Conservation (phyloP, 2,329 filamentous ascomycete genomes). For the Truncatella angustata region DNA sequence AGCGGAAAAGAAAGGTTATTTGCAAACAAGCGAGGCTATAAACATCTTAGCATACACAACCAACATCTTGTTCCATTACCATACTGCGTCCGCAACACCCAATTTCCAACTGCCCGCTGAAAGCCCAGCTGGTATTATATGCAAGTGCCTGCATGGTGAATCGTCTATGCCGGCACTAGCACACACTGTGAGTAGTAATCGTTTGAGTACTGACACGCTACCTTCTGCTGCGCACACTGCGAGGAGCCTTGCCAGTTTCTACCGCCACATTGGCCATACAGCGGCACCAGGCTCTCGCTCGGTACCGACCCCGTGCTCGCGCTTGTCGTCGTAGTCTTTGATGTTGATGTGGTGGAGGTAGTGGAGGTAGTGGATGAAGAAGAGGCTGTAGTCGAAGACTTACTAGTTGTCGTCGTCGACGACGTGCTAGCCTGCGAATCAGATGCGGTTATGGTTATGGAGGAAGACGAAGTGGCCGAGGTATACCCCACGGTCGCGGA, state of each 20-base stretch:
- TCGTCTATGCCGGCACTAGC: background rate
- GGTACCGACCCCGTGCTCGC: background rate
- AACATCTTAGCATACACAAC: too few species aligned
- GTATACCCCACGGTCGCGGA: constrained; percentile 1
- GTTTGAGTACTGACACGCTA: background rate
- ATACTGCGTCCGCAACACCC: too few species aligned
- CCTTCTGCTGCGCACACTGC: background rate
- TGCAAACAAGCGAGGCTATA: too few species aligned
- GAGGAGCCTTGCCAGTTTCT: background rate
- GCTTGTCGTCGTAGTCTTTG: background rate
- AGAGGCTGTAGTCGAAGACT: background rate
- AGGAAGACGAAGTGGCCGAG: background rate
- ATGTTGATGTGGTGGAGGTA: background rate
- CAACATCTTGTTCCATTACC: too few species aligned
- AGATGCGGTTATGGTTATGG: background rate
- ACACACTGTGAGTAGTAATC: constrained; percentile 2
- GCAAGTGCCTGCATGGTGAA: too few species aligned
- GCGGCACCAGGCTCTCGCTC: background rate
- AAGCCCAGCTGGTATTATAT: too few species aligned
- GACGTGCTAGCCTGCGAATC: background rate
- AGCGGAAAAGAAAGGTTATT: too few species aligned
- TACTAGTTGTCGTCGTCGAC: background rate
- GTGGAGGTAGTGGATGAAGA: background rate
- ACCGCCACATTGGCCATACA: constrained; percentile 1
- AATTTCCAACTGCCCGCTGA: too few species aligned